phyloP scores from a whole-genome alignment of 2,329 filamentous ascomycete genomes.

The Cercospora citrullina region DNA sequence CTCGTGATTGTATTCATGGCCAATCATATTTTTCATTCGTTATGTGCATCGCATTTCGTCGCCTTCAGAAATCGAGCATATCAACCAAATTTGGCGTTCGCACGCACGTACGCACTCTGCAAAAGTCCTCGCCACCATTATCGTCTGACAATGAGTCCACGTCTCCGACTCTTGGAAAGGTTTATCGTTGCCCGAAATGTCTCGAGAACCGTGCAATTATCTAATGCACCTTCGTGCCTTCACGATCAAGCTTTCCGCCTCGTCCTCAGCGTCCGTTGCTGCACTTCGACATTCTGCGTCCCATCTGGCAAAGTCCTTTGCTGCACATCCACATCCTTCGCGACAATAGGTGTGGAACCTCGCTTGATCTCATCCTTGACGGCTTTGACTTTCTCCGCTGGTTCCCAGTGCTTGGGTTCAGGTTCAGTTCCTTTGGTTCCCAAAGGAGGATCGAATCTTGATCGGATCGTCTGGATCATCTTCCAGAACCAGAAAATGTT shows the following conservation, averaged over 20 bases:
- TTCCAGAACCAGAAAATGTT: conserved; percentile 86
- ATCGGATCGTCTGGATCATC: conserved; percentile 78
- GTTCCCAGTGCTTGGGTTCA: conserved; percentile 32
- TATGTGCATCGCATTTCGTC: neutral
- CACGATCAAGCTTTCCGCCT: conserved; percentile 27
- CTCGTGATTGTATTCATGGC: neutral
- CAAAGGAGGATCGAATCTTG: conserved; percentile 65
- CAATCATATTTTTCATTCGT: neutral
- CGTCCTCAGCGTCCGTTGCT: conserved; percentile 25
- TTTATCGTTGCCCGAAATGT: neutral
- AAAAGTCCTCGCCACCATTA: neutral
- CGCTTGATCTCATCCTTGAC: neutral
- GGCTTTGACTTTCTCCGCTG: conserved; percentile 28
- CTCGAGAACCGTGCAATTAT: neutral
- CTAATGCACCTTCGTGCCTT: neutral
- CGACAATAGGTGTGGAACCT: conserved; percentile 22
- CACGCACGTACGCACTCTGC: neutral
- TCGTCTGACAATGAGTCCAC: neutral
- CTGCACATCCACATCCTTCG: conserved; percentile 22
- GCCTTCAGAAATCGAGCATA: neutral
- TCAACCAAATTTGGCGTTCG: neutral
- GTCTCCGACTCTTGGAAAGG: neutral
- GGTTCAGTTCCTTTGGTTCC: conserved; percentile 44
- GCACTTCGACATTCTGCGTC: conserved; percentile 25
- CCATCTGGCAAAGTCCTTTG: conserved; percentile 22